A percentile compares a stretch with the other conserved stretches of the same genome.
These are phyloP conservation scores for Pseudogymnoascus sp. DNA, from an alignment of 2,329 filamentous ascomycete genomes.

Conservation along the genomic window DNA sequence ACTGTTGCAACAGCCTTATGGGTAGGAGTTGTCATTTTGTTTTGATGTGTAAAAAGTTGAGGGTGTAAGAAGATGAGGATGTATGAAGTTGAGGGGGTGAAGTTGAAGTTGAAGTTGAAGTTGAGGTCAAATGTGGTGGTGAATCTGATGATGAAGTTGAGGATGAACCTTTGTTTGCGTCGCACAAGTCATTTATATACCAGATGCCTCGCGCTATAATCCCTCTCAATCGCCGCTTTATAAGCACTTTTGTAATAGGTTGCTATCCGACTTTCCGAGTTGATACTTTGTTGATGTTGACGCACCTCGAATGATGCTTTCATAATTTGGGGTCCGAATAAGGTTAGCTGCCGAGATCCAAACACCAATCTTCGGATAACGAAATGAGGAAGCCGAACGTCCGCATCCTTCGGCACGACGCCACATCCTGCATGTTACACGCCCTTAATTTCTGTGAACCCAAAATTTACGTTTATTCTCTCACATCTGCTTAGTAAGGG, in stretches of 20 bases:
- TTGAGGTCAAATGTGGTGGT: background rate
- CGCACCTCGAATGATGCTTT: background rate
- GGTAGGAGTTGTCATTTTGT: conserved; percentile 23
- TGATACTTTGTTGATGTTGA: background rate
- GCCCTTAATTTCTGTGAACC: background rate
- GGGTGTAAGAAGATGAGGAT: background rate
- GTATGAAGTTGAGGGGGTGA: background rate
- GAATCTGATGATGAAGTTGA: background rate
- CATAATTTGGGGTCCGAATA: background rate
- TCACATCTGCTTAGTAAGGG: background rate
- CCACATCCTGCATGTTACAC: background rate
- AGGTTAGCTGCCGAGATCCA: conserved; percentile 8
- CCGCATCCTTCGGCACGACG: background rate
- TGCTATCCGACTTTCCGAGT: background rate
- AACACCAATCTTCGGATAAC: background rate
- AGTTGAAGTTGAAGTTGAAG: background rate
- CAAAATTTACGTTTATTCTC: background rate
- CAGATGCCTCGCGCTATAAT: background rate
- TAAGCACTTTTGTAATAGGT: background rate
- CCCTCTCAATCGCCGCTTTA: background rate
- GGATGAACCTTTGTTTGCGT: background rate
- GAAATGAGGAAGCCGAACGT: background rate
- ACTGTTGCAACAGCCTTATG: conserved; percentile 35
- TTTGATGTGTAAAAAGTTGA: background rate
- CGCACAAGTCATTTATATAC: background rate